phyloP scores from a whole-genome alignment of 1,284 basidiomycete genomes.

The Boletus semigastroideus region DNA sequence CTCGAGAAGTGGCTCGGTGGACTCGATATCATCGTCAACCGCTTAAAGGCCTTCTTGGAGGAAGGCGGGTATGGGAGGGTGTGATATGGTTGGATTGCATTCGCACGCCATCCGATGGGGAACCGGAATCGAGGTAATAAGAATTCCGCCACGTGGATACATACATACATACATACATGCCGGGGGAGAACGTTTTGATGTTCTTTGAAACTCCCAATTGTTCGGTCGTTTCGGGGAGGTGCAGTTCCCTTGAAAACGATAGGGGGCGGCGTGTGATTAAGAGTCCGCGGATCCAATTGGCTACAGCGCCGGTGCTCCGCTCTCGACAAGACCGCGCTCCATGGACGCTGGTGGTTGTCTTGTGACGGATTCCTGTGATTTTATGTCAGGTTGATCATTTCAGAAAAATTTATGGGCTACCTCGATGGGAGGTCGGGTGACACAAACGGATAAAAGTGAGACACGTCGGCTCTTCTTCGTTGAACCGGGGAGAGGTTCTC shows the following conservation, averaged over 20 bases:
- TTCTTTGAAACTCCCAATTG: slow-evolving; percentile 9
- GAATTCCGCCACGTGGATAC: slow-evolving; percentile 17
- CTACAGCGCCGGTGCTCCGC: slow-evolving; percentile 7
- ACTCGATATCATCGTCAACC: slow-evolving; percentile 69
- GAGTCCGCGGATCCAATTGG: slow-evolving; percentile 27
- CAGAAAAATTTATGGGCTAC: not conserved
- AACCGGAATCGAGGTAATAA: slow-evolving; percentile 25
- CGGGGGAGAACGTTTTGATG: not conserved
- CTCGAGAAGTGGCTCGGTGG: slow-evolving; percentile 80
- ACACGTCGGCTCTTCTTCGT: not conserved
- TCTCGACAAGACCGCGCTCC: not conserved
- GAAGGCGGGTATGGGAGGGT: slow-evolving; percentile 67
- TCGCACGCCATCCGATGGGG: slow-evolving; percentile 13
- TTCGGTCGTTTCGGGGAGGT: slow-evolving; percentile 1
- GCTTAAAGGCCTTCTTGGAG: slow-evolving; percentile 68
- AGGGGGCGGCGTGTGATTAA: slow-evolving; percentile 12
- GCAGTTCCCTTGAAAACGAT: not conserved
- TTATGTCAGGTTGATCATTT: slow-evolving; percentile 1
- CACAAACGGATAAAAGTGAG: not conserved
- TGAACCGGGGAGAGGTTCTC: no score
- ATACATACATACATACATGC: no score
- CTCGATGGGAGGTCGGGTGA: slow-evolving; percentile 8
- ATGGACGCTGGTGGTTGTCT: slow-evolving; percentile 2
- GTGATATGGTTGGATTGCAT: slow-evolving; percentile 9
- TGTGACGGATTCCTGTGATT: not conserved